Conservation (phyloP, 2,329 filamentous ascomycete genomes). For the Colletotrichum eleusines region DNA sequence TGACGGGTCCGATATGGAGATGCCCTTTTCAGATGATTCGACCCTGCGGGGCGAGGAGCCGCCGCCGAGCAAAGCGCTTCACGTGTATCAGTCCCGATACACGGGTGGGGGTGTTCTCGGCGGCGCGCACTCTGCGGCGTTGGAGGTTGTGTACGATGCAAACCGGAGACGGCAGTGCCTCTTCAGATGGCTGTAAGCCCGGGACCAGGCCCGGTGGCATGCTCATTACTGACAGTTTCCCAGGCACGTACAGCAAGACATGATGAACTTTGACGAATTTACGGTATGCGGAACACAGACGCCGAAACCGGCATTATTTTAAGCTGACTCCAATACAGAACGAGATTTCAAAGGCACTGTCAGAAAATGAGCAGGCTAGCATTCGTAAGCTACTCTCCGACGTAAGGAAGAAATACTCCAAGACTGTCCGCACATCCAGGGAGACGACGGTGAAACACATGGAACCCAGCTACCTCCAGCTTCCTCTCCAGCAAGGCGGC, state of each 20-base stretch:
- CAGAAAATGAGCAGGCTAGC: slow-evolving; percentile 49
- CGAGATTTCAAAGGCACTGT: slow-evolving; percentile 48
- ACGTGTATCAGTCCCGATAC: slow-evolving; percentile 53
- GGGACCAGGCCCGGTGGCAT: too few species aligned
- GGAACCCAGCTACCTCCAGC: slow-evolving; percentile 56
- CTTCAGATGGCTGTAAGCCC: slow-evolving; percentile 57
- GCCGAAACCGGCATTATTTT: not conserved
- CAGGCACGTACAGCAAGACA: slow-evolving; percentile 54
- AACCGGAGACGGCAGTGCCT: slow-evolving; percentile 50
- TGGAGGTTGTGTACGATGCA: slow-evolving; percentile 53
- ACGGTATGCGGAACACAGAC: slow-evolving; percentile 48
- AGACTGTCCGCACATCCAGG: slow-evolving; percentile 53
- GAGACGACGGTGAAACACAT: slow-evolving; percentile 56
- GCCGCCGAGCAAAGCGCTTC: slow-evolving; percentile 27
- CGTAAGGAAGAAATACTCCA: slow-evolving; percentile 54
- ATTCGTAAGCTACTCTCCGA: slow-evolving; percentile 53
- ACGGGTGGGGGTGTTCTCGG: slow-evolving; percentile 54
- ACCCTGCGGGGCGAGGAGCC: slow-evolving; percentile 41
- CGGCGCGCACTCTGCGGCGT: slow-evolving; percentile 51
- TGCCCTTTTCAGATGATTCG: slow-evolving; percentile 45
- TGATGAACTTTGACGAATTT: slow-evolving; percentile 58
- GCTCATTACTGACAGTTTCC: slow-evolving; percentile 38
- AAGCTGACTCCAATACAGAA: slow-evolving; percentile 45
- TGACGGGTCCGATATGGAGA: slow-evolving; percentile 49
- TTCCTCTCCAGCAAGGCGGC: slow-evolving; percentile 47